Evolutionary conservation across 2,329 filamentous ascomycete genomes (phyloP), one percentile per base, ranked within the genome.

Genomic region (Fusarium dimerum): DNA sequence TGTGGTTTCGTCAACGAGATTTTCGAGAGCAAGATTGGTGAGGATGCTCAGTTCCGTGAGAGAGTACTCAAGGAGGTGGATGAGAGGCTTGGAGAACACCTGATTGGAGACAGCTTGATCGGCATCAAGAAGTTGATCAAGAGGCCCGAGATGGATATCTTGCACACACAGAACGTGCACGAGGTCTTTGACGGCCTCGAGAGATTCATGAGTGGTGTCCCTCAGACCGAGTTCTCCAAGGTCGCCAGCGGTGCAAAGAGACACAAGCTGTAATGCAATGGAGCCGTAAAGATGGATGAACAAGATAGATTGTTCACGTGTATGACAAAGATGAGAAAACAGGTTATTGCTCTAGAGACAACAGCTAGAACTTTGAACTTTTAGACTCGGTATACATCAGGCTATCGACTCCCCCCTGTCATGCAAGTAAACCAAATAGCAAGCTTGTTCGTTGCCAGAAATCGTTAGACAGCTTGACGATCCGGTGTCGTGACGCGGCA

Each of bases 111-210:
- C 52, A 93, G 89, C 71, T 67, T 97, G 77, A 68, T 89, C 38
- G 85, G 85, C 57, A 95, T 97, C 68, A 97, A 97, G 83, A 85
- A 83, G 65, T 71, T 97, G 67, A 88, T 99, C 54, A 76, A 88
- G 52, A 78, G 81, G 66, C 89, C 90, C 1, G 88, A 91, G 70
- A 76, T 83, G 66, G 88, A 91, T 49, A 65, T 82, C 11, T 70
- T 95, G 65, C 90, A 97, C 72, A 75, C 76, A 51, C 88, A 93
- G 76, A 93, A 90, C 59, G 85, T 92, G 7, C 76, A 83, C 34
- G 93, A 97, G 80, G 90, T 94, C 1, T 92, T 96, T 77, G 87
- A 83, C 3, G 93, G 92, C 0, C 69, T 97, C 67, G 86, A 92
- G 56, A 78, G 92, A 53, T 97, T 97, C 67, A 70, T 90, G 61